Evolutionary conservation across 2,329 filamentous ascomycete genomes (phyloP), one percentile per base, ranked within the genome.

Genomic region (Didymella glomerata): DNA sequence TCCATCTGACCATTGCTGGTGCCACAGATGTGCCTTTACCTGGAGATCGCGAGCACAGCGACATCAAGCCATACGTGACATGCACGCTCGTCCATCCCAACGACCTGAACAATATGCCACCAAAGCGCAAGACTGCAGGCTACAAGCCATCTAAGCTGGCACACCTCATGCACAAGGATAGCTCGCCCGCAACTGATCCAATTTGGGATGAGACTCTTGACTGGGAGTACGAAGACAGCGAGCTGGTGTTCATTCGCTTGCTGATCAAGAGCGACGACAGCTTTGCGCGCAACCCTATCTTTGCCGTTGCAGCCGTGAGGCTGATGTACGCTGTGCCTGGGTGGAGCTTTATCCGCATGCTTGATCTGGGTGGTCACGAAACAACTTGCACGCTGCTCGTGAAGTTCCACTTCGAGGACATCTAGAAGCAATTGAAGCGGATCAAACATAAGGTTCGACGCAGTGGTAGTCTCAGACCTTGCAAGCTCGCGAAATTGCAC

Each of bases 221-320:
- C 68, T 90, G 88, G 88, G 85, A 88, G 60, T 90, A 85, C 66
- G 85, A 88, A 6, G 87, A 89, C 55, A 88, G 86, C 64, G 88
- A 90, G 70, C 69, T 90, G 47, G 83, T 84, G 0, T 90, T 90
- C 66, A 63, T 90, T 64, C 80, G 88, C 0, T 80, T 90, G 58
- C 77, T 90, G 41, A 81, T 90, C 76, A 90, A 90, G 80, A 87
- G 84, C 63, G 88, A 90, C 59, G 86, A 88, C 59, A 82, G 81
- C 61, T 90, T 86, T 73, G 78, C 85, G 0, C 78, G 77, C 44
- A 90, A 90, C 64, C 86, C 87, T 0, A 83, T 87, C 51, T 83
- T 89, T 61, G 85, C 84, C 0, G 86, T 88, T 1, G 80, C 84
- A 0, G 84, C 87, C 0, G 82, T 90, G n/a, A 76, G 88, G 42